Conservation (phyloP, 1,284 basidiomycete genomes). For the Irpex sp. region DNA sequence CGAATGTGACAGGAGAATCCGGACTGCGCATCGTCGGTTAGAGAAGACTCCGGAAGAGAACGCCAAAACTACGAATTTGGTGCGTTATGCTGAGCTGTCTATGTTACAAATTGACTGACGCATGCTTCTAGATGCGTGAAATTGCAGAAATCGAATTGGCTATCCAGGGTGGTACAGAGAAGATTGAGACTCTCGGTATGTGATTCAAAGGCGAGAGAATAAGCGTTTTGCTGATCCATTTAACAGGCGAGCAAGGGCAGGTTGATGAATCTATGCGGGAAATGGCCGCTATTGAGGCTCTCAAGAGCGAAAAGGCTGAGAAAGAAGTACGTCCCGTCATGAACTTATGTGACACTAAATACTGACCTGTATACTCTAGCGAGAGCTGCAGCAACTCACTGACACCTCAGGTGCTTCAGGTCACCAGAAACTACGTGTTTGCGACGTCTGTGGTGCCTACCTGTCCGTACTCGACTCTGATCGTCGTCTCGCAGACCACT, state of each 20-base stretch:
- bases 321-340: conserved; percentile 71
- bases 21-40: conserved; percentile 88
- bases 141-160: conserved; percentile 99
- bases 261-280: conserved; percentile 99
- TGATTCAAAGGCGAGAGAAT: neutral
- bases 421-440: conserved; percentile 98
- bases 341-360: neutral
- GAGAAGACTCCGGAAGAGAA: conserved; percentile 99
- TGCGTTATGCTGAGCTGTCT: conserved; percentile 30
- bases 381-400: conserved; percentile 93
- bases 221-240: neutral
- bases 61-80: conserved; percentile 95
- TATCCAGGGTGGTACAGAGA: conserved; percentile 96
- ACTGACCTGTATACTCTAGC: conserved; percentile 37
- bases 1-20: conserved; percentile 96
- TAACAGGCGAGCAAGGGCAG: conserved; percentile 88
- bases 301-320: conserved; percentile 94
- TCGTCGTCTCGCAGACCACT: conserved; percentile 97
- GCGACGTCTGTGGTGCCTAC: conserved; percentile 99
- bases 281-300: conserved; percentile 94
- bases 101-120: neutral
- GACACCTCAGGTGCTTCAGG: conserved; percentile 98
- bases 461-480: conserved; percentile 97
- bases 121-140: conserved; percentile 81
- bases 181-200: conserved; percentile 90